These are phyloP conservation scores for Aspergillus conjunctus DNA, from an alignment of 495 filamentous ascomycete genomes.

Conservation along the genomic window DNA sequence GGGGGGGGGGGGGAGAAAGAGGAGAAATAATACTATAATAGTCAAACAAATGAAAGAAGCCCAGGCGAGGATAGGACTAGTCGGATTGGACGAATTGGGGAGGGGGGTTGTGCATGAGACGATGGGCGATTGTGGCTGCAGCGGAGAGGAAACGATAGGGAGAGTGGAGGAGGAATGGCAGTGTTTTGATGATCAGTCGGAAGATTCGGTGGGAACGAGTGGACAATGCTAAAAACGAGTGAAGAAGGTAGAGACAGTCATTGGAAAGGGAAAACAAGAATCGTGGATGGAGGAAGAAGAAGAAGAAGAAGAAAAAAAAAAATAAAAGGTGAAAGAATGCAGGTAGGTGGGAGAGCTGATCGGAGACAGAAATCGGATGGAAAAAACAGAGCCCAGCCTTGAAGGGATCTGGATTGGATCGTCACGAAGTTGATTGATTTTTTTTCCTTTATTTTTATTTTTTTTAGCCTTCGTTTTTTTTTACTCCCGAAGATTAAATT, in stretches of 20 bases:
- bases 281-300: constrained; percentile 13
- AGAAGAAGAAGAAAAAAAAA: constrained; percentile 14
- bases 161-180: constrained; percentile 22
- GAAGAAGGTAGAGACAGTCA: constrained; percentile 13
- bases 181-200: neutral
- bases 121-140: constrained; percentile 30
- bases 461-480: constrained; percentile 11
- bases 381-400: constrained; percentile 18
- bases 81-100: constrained; percentile 19
- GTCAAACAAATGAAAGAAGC: constrained; percentile 2
- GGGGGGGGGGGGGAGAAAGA: constrained; percentile 1
- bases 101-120: constrained; percentile 18
- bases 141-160: constrained; percentile 19
- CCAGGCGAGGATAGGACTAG: constrained; percentile 16
- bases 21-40: constrained; percentile 12
- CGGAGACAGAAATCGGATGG: constrained; percentile 12
- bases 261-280: constrained; percentile 15
- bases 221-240: constrained; percentile 1
- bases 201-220: constrained; percentile 5
- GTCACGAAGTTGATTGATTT: constrained; percentile 16
- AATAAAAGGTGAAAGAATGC: constrained; percentile 9
- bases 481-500: neutral
- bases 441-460: constrained; percentile 7
- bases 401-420: constrained; percentile 39
- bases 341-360: constrained; percentile 9